Evolutionary conservation across 768 basidiomycete genomes (phyloP).

Genomic region (Panaeolus cyanescens): DNA sequence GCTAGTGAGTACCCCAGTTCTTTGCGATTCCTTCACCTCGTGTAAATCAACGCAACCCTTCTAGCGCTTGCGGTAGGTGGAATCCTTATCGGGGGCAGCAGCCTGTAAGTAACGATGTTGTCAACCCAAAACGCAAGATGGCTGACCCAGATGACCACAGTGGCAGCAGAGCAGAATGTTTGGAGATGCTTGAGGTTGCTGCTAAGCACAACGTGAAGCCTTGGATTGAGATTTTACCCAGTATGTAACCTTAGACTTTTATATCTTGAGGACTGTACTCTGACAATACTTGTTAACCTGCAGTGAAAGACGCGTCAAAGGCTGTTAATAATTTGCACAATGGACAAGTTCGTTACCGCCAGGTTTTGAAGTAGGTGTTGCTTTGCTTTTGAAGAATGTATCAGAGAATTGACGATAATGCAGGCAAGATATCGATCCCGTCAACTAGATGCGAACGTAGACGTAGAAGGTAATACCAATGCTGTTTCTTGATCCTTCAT

Average conservation of each 20-base stretch:
- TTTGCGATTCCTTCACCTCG: slow-evolving; percentile 25
- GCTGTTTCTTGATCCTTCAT: too few relatives aligned
- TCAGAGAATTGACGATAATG: too few relatives aligned
- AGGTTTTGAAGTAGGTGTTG: slow-evolving; percentile 42
- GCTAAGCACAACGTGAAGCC: slow-evolving; percentile 53
- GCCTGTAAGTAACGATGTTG: slow-evolving; percentile 19
- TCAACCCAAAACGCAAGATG: not conserved
- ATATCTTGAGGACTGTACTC: too few relatives aligned
- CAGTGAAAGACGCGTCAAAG: slow-evolving; percentile 46
- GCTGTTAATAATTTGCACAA: slow-evolving; percentile 50
- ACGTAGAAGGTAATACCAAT: too few relatives aligned
- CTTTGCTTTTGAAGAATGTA: not conserved
- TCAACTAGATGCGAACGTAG: not conserved
- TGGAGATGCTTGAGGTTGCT: slow-evolving; percentile 61
- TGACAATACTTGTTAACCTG: not conserved
- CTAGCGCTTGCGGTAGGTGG: slow-evolving; percentile 26
- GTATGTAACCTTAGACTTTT: slow-evolving; percentile 17
- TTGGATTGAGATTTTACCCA: slow-evolving; percentile 47
- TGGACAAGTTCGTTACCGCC: slow-evolving; percentile 54
- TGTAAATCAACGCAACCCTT: not conserved
- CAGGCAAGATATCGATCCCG: not conserved
- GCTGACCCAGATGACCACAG: slow-evolving; percentile 34
- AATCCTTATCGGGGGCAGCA: slow-evolving; percentile 29
- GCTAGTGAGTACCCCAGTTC: slow-evolving; percentile 21
- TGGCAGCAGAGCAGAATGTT: slow-evolving; percentile 59